A percentile compares a stretch with the other conserved stretches of the same genome.
phyloP scores from a whole-genome alignment of 257 asterid species.

The Solanum paucissectum region DNA sequence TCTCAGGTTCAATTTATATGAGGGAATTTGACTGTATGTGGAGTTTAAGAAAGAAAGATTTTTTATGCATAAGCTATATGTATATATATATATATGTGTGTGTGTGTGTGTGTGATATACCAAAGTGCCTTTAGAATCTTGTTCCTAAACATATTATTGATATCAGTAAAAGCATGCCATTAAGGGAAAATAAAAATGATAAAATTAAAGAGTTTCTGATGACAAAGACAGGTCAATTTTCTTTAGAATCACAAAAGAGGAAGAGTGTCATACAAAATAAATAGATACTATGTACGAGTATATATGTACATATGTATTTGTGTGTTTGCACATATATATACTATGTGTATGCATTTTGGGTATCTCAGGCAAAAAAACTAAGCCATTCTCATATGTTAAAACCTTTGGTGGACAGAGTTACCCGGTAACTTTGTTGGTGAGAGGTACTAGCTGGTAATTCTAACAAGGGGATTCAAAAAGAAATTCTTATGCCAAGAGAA shows the following conservation, averaged over 20 bases:
- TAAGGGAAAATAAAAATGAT: not conserved
- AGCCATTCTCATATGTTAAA: not conserved
- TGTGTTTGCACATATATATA: not conserved
- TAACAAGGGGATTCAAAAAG: not conserved
- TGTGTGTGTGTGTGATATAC: not conserved
- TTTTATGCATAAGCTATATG: not conserved
- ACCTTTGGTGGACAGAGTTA: not conserved
- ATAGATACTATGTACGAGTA: not conserved
- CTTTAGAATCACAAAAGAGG: not conserved
- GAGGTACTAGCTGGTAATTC: not conserved
- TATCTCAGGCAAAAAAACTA: not conserved
- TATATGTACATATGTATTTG: not conserved
- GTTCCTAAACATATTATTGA: not conserved
- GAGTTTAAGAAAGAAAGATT: not conserved
- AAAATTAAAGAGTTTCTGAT: not conserved
- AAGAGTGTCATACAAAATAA: not conserved
- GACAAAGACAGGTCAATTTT: not conserved
- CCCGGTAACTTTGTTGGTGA: not conserved
- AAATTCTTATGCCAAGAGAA: not conserved
- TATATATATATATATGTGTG: not conserved
- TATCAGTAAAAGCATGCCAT: not conserved
- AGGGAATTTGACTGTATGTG: not conserved
- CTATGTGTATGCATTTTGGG: not conserved
- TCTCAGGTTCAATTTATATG: not conserved
- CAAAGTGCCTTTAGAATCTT: not conserved